A percentile compares a stretch with the other conserved stretches of the same genome.
phyloP scores from a whole-genome alignment of 177 flowering plant genomes.

The Vitis hybrid region DNA sequence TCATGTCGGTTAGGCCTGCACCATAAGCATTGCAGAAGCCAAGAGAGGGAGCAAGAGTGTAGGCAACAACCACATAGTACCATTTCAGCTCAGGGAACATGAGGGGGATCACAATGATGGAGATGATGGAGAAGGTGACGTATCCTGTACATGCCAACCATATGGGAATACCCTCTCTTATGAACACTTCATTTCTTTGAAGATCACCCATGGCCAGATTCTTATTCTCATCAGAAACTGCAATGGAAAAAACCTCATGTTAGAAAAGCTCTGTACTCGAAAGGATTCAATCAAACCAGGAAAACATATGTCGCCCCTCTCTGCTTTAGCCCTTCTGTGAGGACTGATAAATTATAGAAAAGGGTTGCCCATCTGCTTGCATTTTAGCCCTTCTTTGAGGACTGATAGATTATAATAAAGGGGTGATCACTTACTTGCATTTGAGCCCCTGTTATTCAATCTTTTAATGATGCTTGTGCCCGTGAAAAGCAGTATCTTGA shows the following conservation, averaged over 20 bases:
- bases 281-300: too few relatives aligned
- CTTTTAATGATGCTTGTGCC: constrained; percentile 25
- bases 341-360: too few relatives aligned
- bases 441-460: constrained; percentile 24
- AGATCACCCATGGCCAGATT: constrained; percentile 40
- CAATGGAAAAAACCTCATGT: constrained; percentile 4
- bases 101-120: constrained; percentile 70
- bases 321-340: too few relatives aligned
- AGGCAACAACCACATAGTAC: constrained; percentile 73
- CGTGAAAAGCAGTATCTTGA: constrained; percentile 44
- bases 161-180: constrained; percentile 67
- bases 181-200: constrained; percentile 56
- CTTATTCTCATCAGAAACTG: constrained; percentile 28
- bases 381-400: too few relatives aligned
- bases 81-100: constrained; percentile 88
- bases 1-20: constrained; percentile 92
- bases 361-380: too few relatives aligned
- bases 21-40: constrained; percentile 97
- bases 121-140: constrained; percentile 48
- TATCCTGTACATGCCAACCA: constrained; percentile 78
- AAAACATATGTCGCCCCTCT: too few relatives aligned
- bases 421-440: constrained; percentile 32
- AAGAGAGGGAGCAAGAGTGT: constrained; percentile 78
- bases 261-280: background rate
- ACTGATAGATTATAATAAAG: too few relatives aligned